These are phyloP conservation scores for Arthroderma sp. DNA, from an alignment of 2,329 filamentous ascomycete species.

Conservation along the genomic window DNA sequence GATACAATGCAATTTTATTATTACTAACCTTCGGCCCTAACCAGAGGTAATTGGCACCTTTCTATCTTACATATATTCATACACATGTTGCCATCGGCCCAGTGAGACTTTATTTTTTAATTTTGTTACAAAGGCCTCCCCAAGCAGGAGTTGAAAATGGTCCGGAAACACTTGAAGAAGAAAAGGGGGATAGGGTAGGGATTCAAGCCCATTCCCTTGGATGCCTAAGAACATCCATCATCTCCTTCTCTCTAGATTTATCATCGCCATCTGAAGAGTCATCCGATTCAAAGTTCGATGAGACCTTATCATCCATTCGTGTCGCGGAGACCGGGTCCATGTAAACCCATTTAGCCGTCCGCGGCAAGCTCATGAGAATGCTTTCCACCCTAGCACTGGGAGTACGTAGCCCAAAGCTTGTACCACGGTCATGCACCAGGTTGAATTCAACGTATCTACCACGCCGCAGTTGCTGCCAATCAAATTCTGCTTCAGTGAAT, in stretches of 20 bases:
- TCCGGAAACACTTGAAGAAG: too few species aligned
- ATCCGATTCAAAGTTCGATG: constrained; percentile 30
- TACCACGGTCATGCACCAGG: constrained; percentile 89
- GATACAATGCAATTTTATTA: too few species aligned
- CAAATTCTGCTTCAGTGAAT: constrained; percentile 72
- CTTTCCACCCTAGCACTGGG: constrained; percentile 87
- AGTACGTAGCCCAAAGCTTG: constrained; percentile 84
- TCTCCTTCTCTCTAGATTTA: constrained; percentile 51
- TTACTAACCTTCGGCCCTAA: too few species aligned
- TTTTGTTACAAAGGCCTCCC: too few species aligned
- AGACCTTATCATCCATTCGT: constrained; percentile 38
- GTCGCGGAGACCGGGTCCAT: constrained; percentile 55
- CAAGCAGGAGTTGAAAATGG: too few species aligned
- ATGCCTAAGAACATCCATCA: constrained; percentile 58
- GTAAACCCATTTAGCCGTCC: constrained; percentile 89
- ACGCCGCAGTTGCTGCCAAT: constrained; percentile 88
- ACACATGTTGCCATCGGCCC: too few species aligned
- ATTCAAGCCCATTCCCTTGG: constrained; percentile 48
- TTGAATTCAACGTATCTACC: constrained; percentile 99
- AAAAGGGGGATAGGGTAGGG: too few species aligned
- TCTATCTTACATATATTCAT: too few species aligned
- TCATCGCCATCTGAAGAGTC: constrained; percentile 18
- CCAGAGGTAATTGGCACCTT: too few species aligned
- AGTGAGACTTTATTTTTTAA: too few species aligned
- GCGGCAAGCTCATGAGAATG: constrained; percentile 90